These are phyloP conservation scores for Exophiala oligosperma DNA, from an alignment of 2,329 filamentous ascomycete species.

Conservation along the genomic window DNA sequence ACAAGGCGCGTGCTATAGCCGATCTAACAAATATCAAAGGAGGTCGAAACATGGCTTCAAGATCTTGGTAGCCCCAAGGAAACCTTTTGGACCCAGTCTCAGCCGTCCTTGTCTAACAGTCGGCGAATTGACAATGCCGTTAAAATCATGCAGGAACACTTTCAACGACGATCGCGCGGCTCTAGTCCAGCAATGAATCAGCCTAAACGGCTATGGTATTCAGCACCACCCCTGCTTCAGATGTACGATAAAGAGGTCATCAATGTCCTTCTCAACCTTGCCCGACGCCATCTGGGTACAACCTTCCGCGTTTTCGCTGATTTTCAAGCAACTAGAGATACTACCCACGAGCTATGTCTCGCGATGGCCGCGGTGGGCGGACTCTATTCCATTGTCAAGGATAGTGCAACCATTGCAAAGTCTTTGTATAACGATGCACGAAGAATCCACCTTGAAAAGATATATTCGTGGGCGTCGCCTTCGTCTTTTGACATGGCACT, in stretches of 20 bases:
- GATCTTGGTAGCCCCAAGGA: neutral
- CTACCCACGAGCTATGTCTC: neutral
- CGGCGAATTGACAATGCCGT: neutral
- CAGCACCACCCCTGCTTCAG: neutral
- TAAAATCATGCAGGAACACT: neutral
- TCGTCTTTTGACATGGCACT: neutral
- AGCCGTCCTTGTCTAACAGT: too few species aligned
- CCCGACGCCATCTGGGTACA: neutral
- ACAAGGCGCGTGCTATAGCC: too few species aligned
- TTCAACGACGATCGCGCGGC: neutral
- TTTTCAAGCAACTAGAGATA: neutral
- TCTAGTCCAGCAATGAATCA: neutral
- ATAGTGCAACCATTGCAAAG: neutral
- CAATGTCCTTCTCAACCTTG: conserved; percentile 7
- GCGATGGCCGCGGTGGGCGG: conserved; percentile 7
- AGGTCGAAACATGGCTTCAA: neutral
- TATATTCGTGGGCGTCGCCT: neutral
- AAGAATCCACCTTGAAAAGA: neutral
- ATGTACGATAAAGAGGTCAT: conserved; percentile 6
- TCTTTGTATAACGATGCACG: conserved; percentile 8
- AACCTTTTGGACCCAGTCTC: too few species aligned
- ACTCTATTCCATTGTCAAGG: neutral
- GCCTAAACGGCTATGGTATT: neutral
- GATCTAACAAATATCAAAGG: neutral
- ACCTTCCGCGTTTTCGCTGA: neutral